Percentiles rank a stretch among this genome's conserved stretches.
Evolutionary conservation across 2,329 filamentous ascomycete species (phyloP).

Genomic region (Trichoderma asperellum): DNA sequence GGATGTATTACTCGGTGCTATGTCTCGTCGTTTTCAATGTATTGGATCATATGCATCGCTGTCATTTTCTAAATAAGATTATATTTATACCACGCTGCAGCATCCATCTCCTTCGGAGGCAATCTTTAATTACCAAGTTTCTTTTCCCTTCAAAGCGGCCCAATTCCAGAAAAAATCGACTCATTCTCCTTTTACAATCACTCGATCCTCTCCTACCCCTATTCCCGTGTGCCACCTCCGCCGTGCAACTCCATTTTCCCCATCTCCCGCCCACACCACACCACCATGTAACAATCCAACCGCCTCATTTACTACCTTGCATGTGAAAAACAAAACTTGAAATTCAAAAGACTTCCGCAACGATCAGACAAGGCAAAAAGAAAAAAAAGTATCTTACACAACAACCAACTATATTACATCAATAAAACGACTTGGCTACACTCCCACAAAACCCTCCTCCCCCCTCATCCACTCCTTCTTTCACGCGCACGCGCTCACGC

Average conservation of each 20-base stretch:
- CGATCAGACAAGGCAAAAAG: not conserved
- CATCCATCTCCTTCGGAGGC: too few relatives aligned
- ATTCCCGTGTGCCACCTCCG: slow-evolving; percentile 24
- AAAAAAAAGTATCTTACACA: not conserved
- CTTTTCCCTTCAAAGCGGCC: not conserved
- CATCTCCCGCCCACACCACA: not conserved
- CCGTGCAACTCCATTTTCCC: slow-evolving; percentile 9
- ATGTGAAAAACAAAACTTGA: not conserved
- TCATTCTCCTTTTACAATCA: not conserved
- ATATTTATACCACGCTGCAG: not conserved
- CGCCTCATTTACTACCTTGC: not conserved
- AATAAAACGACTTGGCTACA: not conserved
- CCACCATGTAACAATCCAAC: slow-evolving; percentile 1
- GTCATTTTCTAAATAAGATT: not conserved
- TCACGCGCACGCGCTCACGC: not conserved
- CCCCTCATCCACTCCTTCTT: not conserved
- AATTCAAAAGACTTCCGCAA: not conserved
- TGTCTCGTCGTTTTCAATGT: not conserved
- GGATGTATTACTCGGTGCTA: not conserved
- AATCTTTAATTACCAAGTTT: not conserved
- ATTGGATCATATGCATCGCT: not conserved
- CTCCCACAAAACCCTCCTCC: not conserved
- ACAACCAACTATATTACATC: not conserved
- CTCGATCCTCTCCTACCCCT: not conserved
- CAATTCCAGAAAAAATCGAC: not conserved